Conservation (phyloP, 1,284 basidiomycete genomes). For the Fomitopsis betulina region DNA sequence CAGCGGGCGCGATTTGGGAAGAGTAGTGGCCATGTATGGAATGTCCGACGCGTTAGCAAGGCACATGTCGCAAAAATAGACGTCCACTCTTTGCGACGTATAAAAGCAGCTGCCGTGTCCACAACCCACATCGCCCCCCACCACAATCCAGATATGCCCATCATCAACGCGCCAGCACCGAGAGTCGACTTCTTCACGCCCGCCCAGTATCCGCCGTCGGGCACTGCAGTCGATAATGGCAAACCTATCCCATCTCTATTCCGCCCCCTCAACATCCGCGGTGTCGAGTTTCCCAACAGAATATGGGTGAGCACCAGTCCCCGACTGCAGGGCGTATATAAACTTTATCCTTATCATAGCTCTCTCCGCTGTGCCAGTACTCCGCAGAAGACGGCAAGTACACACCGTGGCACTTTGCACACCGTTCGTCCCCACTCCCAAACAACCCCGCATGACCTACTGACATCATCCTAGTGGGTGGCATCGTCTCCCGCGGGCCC, state of each 20-base stretch:
- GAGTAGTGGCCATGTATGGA: background rate
- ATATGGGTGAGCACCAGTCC: constrained; percentile 41
- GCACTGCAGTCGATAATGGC: constrained; percentile 35
- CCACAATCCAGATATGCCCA: background rate
- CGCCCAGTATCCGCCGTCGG: constrained; percentile 44
- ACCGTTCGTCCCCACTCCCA: constrained; percentile 36
- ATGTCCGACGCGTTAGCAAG: too few relatives aligned
- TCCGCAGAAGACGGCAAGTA: constrained; percentile 61
- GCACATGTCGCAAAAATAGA: too few relatives aligned
- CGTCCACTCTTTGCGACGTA: too few relatives aligned
- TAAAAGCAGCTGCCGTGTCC: background rate
- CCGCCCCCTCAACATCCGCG: constrained; percentile 56
- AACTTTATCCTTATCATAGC: constrained; percentile 5
- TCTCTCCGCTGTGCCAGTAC: constrained; percentile 74
- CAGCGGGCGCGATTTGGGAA: background rate
- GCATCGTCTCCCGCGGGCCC: constrained; percentile 44
- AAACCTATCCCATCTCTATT: constrained; percentile 49
- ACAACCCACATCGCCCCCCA: background rate
- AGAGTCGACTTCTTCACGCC: constrained; percentile 49
- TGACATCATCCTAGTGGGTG: constrained; percentile 22
- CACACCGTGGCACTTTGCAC: constrained; percentile 75
- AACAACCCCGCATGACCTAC: background rate
- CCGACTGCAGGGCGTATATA: background rate
- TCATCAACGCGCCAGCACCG: constrained; percentile 17
- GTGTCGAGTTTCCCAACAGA: constrained; percentile 63